These are phyloP conservation scores for Kluyveromyces wickerhamii DNA, from an alignment of 805 yeast species.

Conservation along the genomic window DNA sequence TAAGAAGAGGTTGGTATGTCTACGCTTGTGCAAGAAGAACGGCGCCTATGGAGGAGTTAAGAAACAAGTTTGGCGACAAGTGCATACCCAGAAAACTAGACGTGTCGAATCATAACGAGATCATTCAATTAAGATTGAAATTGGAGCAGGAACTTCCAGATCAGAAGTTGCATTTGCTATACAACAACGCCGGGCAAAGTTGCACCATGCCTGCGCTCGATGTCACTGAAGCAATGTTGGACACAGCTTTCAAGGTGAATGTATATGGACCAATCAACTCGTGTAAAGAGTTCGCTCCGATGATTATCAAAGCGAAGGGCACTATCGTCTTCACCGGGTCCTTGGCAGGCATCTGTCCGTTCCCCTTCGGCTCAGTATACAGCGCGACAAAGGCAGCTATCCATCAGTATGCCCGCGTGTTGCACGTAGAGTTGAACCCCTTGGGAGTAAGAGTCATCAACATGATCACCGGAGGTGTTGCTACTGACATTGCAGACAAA, in stretches of 20 bases:
- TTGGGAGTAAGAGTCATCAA: conserved; percentile 65
- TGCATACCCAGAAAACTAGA: conserved; percentile 49
- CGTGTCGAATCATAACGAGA: conserved; percentile 45
- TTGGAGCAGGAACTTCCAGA: conserved; percentile 36
- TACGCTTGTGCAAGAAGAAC: conserved; percentile 69
- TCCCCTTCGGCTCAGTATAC: conserved; percentile 65
- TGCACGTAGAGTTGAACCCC: conserved; percentile 62
- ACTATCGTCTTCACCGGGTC: conserved; percentile 71
- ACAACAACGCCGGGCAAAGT: conserved; percentile 72
- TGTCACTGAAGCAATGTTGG: conserved; percentile 46
- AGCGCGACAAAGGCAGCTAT: conserved; percentile 69
- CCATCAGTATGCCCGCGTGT: conserved; percentile 56
- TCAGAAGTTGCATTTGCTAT: conserved; percentile 49
- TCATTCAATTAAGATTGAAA: conserved; percentile 35
- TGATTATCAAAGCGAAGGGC: conserved; percentile 58
- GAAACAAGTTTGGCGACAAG: conserved; percentile 22
- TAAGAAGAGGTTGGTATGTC: conserved; percentile 46
- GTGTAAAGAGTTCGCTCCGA: conserved; percentile 47
- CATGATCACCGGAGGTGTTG: conserved; percentile 69
- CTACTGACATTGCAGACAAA: conserved; percentile 60
- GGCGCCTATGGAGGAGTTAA: conserved; percentile 45
- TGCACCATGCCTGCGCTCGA: conserved; percentile 67
- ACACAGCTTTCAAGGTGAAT: conserved; percentile 53
- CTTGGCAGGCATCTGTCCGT: conserved; percentile 52
- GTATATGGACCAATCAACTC: conserved; percentile 63